Percentiles rank a stretch among this genome's conserved stretches.
phyloP scores from a whole-genome alignment of 2,329 filamentous ascomycete species.

The Chrysoporthe cubensis region DNA sequence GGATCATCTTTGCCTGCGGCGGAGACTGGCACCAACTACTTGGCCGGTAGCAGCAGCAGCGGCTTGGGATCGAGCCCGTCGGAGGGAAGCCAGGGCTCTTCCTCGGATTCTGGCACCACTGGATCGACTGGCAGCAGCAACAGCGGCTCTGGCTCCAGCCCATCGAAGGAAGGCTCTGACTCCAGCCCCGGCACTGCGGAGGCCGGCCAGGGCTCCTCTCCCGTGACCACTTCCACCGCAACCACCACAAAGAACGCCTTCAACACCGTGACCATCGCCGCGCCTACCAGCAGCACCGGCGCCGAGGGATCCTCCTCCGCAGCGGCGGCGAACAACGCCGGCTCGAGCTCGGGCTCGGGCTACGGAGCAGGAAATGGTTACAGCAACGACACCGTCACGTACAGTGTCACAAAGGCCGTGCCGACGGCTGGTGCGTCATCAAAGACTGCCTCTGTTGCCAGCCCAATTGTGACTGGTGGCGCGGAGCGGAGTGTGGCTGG shows the following conservation, averaged over 20 bases:
- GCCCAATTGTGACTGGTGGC: conserved; percentile 22
- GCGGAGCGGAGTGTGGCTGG: conserved; percentile 8
- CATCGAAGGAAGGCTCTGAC: not conserved
- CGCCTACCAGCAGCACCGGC: conserved; percentile 7
- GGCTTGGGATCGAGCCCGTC: not conserved
- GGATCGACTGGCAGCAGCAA: not conserved
- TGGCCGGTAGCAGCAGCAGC: not conserved
- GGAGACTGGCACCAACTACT: conserved; percentile 12
- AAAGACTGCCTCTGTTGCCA: not conserved
- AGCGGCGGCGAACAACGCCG: conserved; percentile 23
- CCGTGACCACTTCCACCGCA: not conserved
- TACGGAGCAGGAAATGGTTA: not conserved
- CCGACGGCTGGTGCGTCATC: conserved; percentile 14
- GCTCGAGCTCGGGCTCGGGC: conserved; percentile 23
- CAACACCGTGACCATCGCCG: conserved; percentile 8
- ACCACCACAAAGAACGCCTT: conserved; percentile 10
- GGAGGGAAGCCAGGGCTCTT: too few species aligned
- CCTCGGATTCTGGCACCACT: not conserved
- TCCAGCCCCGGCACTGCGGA: conserved; percentile 9
- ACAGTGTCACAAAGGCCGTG: conserved; percentile 22
- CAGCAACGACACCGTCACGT: conserved; percentile 20
- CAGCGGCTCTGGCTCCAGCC: conserved; percentile 5
- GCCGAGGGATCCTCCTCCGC: conserved; percentile 1
- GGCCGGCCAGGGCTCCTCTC: not conserved
- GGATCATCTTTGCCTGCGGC: conserved; percentile 12